Evolutionary conservation across 2,329 filamentous ascomycete genomes (phyloP).

Genomic region (Hysterium pulicare): DNA sequence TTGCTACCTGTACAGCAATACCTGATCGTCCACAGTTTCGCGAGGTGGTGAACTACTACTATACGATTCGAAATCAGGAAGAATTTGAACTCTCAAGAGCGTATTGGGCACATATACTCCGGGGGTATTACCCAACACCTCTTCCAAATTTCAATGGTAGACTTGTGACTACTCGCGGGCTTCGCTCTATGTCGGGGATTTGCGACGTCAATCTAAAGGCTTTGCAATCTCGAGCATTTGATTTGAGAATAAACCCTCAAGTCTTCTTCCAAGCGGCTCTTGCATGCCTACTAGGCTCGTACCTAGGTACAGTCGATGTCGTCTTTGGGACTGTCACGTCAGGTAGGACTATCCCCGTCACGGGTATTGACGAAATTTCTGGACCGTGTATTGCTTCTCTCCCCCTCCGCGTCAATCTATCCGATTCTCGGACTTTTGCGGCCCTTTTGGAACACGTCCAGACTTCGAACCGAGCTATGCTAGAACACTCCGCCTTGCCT

Average conservation of each 20-base stretch:
- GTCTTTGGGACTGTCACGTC: constrained; percentile 78
- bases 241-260: constrained; percentile 58
- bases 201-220: constrained; percentile 15
- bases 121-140: constrained; percentile 51
- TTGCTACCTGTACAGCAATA: constrained; percentile 42
- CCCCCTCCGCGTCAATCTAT: constrained; percentile 65
- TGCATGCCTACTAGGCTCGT: constrained; percentile 61
- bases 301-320: constrained; percentile 64
- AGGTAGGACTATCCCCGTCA: constrained; percentile 70
- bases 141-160: constrained; percentile 59
- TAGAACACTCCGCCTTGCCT: constrained; percentile 62
- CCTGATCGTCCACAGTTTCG: constrained; percentile 57
- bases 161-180: constrained; percentile 6
- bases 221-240: constrained; percentile 18
- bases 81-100: constrained; percentile 45
- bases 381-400: constrained; percentile 78
- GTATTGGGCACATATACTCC: constrained; percentile 70
- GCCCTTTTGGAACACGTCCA: constrained; percentile 66
- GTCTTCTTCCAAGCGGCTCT: constrained; percentile 73
- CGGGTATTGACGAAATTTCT: constrained; percentile 67
- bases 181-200: constrained; percentile 15
- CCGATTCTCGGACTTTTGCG: constrained; percentile 47
- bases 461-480: constrained; percentile 59
- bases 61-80: constrained; percentile 11
- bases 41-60: constrained; percentile 54